Evolutionary conservation across 495 filamentous ascomycete species (phyloP), one percentile per base, ranked within the genome.

Genomic region (Hypoxylon cercidicola): DNA sequence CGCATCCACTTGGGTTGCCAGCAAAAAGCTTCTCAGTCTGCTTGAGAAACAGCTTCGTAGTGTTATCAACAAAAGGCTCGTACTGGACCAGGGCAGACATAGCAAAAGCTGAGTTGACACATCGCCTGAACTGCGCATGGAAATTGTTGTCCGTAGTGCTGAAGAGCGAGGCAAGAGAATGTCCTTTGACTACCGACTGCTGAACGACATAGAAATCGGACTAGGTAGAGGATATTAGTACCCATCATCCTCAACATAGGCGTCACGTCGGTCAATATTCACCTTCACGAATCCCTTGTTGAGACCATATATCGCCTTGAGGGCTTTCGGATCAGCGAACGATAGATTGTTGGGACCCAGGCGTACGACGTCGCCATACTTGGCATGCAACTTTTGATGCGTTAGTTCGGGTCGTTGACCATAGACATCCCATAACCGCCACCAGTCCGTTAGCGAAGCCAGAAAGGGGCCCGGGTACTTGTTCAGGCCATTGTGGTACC

Each of bases 271-370:
- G 52, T 13, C 15, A 74, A 43, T 60, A 91, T 4, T 16, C n/a
- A 41, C 88, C 82, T 93, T 94, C 55, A 77, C 79, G 70, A 91
- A 91, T n/a, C 89, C 89, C 74, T 92, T 93, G 69, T 92, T 92
- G 55, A 93, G 78, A 1, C 91, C 89, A 69, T 93, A 95, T 23
- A 95, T 93, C 7, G 80, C 79, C 70, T 89, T 90, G 45, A 92
- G 75, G 11, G 88, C 86, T 49, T 81, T 80, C 0, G 90, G 88
- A 64, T 90, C 84, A 3, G 84, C 79, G 62, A 92, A 89, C 0
- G 88, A 89, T 19, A 92, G 73, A 0, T 79, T 78, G 59, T 89
- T 87, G 11, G 90, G 90, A 3, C 89, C 87, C 11, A 92, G 73
- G 25, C 90, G 84, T 4, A 93, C 87, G 4, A 93, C 79, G 60